A percentile compares a stretch with the other conserved stretches of the same genome.
phyloP scores from a whole-genome alignment of 2,329 filamentous ascomycete genomes.

The Coniochaeta sp. region DNA sequence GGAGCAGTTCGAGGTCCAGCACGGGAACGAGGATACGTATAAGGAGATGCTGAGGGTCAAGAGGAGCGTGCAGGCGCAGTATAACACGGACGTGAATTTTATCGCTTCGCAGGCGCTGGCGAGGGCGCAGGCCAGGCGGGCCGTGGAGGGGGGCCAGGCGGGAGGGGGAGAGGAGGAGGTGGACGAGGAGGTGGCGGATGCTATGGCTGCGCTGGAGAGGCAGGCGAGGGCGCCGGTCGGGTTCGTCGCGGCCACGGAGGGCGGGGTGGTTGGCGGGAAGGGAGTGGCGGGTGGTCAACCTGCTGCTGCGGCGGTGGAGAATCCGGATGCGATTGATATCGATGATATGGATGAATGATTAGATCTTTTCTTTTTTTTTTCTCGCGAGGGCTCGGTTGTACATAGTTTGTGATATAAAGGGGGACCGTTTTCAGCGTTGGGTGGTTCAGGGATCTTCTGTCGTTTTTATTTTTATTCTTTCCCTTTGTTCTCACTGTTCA shows the following conservation, averaged over 20 bases:
- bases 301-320: conserved; percentile 41
- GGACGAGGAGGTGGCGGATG: conserved; percentile 55
- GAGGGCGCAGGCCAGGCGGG: conserved; percentile 52
- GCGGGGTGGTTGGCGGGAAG: conserved; percentile 50
- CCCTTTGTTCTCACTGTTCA: too few relatives aligned
- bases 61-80: conserved; percentile 92
- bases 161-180: conserved; percentile 29
- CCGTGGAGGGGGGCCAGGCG: conserved; percentile 28
- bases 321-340: conserved; percentile 80
- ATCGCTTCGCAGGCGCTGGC: conserved; percentile 94
- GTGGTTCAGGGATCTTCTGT: conserved; percentile 4
- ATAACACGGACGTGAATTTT: conserved; percentile 98
- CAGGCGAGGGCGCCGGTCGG: conserved; percentile 83
- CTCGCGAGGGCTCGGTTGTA: conserved; percentile 20
- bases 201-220: conserved; percentile 82
- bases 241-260: conserved; percentile 82
- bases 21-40: conserved; percentile 98
- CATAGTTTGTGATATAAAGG: not conserved
- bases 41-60: conserved; percentile 99
- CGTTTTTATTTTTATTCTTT: conserved; percentile 7
- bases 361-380: conserved; percentile 45
- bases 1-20: conserved; percentile 95
- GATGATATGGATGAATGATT: conserved; percentile 62
- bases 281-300: conserved; percentile 28
- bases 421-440: not conserved